Base-by-base conservation (phyloP, 306 rosid genomes). In the Abrus precatorius region DNA sequence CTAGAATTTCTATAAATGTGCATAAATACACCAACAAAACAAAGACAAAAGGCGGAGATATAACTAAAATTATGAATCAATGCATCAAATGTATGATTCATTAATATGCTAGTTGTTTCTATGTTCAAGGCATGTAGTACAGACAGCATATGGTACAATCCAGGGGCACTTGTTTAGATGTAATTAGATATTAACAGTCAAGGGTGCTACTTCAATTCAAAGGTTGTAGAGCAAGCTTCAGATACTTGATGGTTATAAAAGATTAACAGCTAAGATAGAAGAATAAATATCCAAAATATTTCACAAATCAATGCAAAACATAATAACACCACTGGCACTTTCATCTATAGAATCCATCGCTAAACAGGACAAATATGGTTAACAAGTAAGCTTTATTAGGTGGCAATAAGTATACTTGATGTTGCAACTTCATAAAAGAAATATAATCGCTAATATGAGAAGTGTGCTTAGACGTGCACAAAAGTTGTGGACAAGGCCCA, bases 11-110 rank as follows among this genome's bases (percentile, higher is more conserved):
- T 77, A 43, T 66, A 77, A 11, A 52, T 0, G 30, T 60, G 70
- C 33, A 85, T 68, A 69, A 30, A 78, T 70, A 74, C 38, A 40
- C 53, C 64, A 85, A 62, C n/a, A 54, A 74, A 80, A 63, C 50
- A 62, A 65, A 82, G 61, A 77, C 62, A 55, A 7, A 62, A 52
- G 38, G 10, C 8, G 74, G 67, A n/a, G 60, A 50, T 6, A 47
- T 36, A 20, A 14, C 72, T 45, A 8, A 52, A 44, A 48, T 59
- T 55, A 81, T 55, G 59, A 52, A 55, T 69, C 57, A 57, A 72
- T 77, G 41, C 40, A 48, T 72, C 53, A 66, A 64, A 85, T 14
- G 44, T 56, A 72, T 45, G 54, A 50, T 48, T 76, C 63, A 13
- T 44, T 52, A 61, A 70, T 29, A 69, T 8, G 57, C 72, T 47